These are phyloP conservation scores for Acanthamoeba lenticulata DNA, from an alignment of 208 protist species.

Conservation along the genomic window DNA sequence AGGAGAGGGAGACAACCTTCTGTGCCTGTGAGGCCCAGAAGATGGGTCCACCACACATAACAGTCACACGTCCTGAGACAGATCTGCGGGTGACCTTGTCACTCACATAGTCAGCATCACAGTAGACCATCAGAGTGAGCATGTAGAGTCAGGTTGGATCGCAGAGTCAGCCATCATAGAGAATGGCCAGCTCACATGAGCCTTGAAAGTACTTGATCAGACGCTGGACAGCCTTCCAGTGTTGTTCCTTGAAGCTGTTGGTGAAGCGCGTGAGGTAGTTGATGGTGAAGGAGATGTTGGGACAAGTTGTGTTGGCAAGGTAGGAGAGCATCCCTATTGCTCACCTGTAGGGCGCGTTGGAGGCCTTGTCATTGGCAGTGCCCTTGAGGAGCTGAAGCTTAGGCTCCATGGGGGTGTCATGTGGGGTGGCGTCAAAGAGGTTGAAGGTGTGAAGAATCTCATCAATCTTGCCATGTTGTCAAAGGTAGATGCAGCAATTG, in stretches of 20 bases:
- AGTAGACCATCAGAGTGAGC: too few species aligned
- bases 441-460: neutral
- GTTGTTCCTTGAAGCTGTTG: neutral
- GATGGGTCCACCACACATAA: neutral
- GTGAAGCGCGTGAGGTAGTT: neutral
- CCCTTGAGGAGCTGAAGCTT: neutral
- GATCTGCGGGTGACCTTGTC: neutral
- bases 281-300: neutral
- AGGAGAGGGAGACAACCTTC: neutral
- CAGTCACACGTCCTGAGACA: neutral
- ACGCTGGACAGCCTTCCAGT: neutral
- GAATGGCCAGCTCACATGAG: neutral
- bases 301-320: neutral
- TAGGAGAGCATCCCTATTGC: neutral
- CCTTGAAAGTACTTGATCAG: constrained; percentile 8
- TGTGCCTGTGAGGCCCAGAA: neutral
- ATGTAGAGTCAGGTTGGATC: neutral
- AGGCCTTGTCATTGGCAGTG: neutral
- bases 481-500: neutral
- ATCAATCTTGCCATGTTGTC: neutral
- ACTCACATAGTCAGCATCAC: too few species aligned
- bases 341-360: neutral
- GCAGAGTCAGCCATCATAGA: neutral
- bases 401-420: neutral
- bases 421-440: neutral